A percentile compares a stretch with the other conserved stretches of the same genome.
Evolutionary conservation across 116 monocot species (phyloP).

Genomic region (Iris pallida): DNA sequence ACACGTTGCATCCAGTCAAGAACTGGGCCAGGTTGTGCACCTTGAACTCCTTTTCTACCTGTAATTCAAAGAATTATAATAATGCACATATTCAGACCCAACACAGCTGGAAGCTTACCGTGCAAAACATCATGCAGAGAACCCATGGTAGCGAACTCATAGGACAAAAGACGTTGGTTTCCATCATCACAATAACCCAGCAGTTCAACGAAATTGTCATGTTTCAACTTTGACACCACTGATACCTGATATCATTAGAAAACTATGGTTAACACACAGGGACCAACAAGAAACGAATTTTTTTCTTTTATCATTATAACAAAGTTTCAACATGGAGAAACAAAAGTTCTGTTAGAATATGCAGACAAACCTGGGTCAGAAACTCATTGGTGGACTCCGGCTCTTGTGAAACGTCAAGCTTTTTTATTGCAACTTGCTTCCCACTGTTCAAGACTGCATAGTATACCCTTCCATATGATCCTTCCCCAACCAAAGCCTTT

Average conservation of each 20-base stretch:
- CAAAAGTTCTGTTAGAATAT: slow-evolving; percentile 5
- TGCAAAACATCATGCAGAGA: slow-evolving; percentile 97
- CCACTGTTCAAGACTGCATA: slow-evolving; percentile 48
- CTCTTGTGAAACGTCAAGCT: slow-evolving; percentile 70
- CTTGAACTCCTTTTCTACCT: slow-evolving; percentile 95
- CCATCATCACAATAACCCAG: slow-evolving; percentile 82
- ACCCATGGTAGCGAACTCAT: slow-evolving; percentile 96
- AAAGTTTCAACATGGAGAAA: too few relatives aligned
- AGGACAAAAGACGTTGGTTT: slow-evolving; percentile 63
- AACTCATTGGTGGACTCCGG: slow-evolving; percentile 57
- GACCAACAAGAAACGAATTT: too few relatives aligned
- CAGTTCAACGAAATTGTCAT: slow-evolving; percentile 88
- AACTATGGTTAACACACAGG: slow-evolving; percentile 6
- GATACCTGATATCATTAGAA: slow-evolving; percentile 47
- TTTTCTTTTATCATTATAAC: too few relatives aligned
- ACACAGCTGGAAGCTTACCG: slow-evolving; percentile 34
- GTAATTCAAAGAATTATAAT: slow-evolving; percentile 11
- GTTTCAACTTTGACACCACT: slow-evolving; percentile 70
- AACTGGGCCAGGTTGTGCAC: slow-evolving; percentile 88
- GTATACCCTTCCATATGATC: slow-evolving; percentile 88
- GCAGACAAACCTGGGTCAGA: slow-evolving; percentile 52
- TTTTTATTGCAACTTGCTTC: slow-evolving; percentile 73
- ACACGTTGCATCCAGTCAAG: slow-evolving; percentile 95
- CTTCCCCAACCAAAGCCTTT: slow-evolving; percentile 78
- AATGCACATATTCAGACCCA: background rate